Evolutionary conservation across 1,139 yeast species (phyloP).

Genomic region (Pneumocystis sp.): DNA sequence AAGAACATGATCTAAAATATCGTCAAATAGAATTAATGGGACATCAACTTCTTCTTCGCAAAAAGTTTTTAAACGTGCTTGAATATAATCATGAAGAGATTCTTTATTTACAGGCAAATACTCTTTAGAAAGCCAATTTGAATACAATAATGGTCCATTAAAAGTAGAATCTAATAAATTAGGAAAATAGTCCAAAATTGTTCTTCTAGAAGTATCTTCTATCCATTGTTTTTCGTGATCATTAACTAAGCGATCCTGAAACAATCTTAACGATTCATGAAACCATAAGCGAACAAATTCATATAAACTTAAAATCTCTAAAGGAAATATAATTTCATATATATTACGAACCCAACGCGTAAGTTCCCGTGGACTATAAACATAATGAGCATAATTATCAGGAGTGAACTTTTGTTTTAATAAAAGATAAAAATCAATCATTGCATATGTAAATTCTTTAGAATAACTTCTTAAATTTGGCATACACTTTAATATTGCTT

Average conservation of each 20-base stretch:
- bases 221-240: conserved; percentile 42
- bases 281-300: conserved; percentile 56
- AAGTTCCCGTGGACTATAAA: conserved; percentile 80
- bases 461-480: conserved; percentile 50
- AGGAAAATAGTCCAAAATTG: conserved; percentile 34
- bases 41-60: conserved; percentile 62
- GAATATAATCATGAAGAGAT: conserved; percentile 40
- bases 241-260: conserved; percentile 52
- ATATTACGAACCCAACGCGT: conserved; percentile 83
- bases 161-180: conserved; percentile 27
- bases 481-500: conserved; percentile 44
- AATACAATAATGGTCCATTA: conserved; percentile 42
- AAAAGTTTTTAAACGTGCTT: conserved; percentile 53
- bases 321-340: conserved; percentile 37
- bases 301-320: conserved; percentile 27
- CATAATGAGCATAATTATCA: conserved; percentile 39
- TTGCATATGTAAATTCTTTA: conserved; percentile 42
- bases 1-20: conserved; percentile 57
- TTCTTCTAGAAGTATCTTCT: conserved; percentile 28
- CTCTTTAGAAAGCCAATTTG: conserved; percentile 57
- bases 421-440: conserved; percentile 45
- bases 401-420: conserved; percentile 32
- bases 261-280: conserved; percentile 66
- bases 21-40: conserved; percentile 51
- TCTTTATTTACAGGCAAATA: conserved; percentile 43